Evolutionary conservation across 1,284 basidiomycete species (phyloP), one percentile per base, ranked within the genome.

Genomic region (Sporisorium graminicola): DNA sequence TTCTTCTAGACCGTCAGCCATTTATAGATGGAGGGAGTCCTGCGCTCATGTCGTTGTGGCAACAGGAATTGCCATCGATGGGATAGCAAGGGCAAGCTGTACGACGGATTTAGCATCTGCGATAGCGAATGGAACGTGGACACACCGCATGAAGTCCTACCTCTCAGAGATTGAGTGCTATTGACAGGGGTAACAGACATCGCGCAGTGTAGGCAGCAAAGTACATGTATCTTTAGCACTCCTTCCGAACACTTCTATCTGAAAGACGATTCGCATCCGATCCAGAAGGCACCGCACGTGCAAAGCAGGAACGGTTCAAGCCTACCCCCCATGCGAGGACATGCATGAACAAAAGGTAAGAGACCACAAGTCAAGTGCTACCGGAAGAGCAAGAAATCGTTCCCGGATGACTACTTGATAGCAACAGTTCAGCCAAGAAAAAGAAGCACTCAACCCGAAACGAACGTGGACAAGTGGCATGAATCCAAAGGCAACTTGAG

Each of bases 401-500:
- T n/a, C n/a, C n/a, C n/a, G n/a, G n/a, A n/a, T n/a, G n/a, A n/a
- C n/a, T n/a, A n/a, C n/a, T n/a, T n/a, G n/a, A n/a, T n/a, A n/a
- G 12, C 44, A 26, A 24, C 44, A 12, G 5, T 2, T 6, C 13
- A 46, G 44, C 44, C 44, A 47, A 47, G 46, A 27, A 16, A 8
- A 47, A 27, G 46, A 47, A 12, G 20, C 26, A n/a, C 13, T 3
- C 26, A 5, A 24, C 29, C 10, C 16, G 3, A 40, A 40, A 16
- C 13, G 46, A 49, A 49, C 47, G 47, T 49, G 47, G 47, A 49
- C 47, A 49, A 27, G n/a, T 27, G n/a, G 47, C 47, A 29, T 49
- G 27, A 49, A 49, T 31, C 5, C 29, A 43, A 46, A 46, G 43
- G 12, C 43, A 24, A 46, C 20, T n/a, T n/a, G n/a, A n/a, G n/a